Percentiles rank a stretch among this genome's conserved stretches.
Conservation (phyloP, 257 asterid species). For the Henckelia pumila region DNA sequence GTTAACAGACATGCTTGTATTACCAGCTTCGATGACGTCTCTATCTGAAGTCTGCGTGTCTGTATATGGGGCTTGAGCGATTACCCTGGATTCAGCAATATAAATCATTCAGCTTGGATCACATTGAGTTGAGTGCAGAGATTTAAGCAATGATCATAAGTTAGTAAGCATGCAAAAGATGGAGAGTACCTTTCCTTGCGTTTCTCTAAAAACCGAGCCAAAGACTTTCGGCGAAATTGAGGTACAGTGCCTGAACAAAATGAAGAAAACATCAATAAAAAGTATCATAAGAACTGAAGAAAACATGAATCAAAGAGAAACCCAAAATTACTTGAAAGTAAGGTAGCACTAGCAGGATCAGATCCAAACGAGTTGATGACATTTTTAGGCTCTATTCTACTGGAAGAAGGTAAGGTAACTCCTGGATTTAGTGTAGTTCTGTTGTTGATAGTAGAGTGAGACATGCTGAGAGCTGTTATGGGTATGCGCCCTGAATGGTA, state of each 20-base stretch:
- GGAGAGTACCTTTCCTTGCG: slow-evolving; percentile 80
- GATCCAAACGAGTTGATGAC: slow-evolving; percentile 35
- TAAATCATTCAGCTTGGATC: not conserved
- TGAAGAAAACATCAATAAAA: not conserved
- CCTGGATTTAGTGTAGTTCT: slow-evolving; percentile 32
- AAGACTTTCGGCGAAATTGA: slow-evolving; percentile 80
- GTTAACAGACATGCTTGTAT: slow-evolving; percentile 42
- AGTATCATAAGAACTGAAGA: not conserved
- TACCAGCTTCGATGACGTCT: slow-evolving; percentile 30
- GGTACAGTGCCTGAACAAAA: slow-evolving; percentile 63
- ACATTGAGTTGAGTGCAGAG: not conserved
- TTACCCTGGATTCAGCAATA: slow-evolving; percentile 41
- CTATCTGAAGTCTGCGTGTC: slow-evolving; percentile 4
- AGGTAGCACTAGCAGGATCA: slow-evolving; percentile 30
- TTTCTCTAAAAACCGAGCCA: slow-evolving; percentile 90
- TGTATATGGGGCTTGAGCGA: slow-evolving; percentile 50
- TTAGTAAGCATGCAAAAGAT: not conserved
- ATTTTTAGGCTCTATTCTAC: slow-evolving; percentile 42
- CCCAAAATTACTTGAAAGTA: slow-evolving; percentile 45
- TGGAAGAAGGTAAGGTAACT: slow-evolving; percentile 30
- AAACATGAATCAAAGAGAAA: slow-evolving; percentile 5
- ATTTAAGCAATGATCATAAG: not conserved
- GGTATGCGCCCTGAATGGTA: slow-evolving; percentile 38
- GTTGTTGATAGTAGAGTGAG: slow-evolving; percentile 34
- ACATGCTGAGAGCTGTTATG: slow-evolving; percentile 29